These are phyloP conservation scores for Geotrichum klebahnii DNA, from an alignment of 1,139 yeast genomes.

Conservation along the genomic window DNA sequence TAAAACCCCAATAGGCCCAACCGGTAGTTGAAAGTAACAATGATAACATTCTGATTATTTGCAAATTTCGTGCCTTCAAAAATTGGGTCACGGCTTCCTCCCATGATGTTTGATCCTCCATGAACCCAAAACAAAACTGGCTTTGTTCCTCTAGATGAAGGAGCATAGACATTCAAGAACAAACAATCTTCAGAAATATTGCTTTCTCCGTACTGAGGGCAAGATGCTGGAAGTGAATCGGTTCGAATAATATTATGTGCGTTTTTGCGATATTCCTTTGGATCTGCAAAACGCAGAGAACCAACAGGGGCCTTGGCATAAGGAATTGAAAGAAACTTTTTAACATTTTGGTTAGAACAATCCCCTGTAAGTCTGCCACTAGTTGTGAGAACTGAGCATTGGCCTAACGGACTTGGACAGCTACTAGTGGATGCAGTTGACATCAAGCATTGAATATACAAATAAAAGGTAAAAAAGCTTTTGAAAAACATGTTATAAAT, in stretches of 20 bases:
- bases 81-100: conserved; percentile 36
- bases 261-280: conserved; percentile 19
- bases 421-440: conserved; percentile 1
- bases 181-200: conserved; percentile 31
- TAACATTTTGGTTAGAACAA: conserved; percentile 11
- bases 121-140: conserved; percentile 42
- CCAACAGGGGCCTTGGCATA: conserved; percentile 33
- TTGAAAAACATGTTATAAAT: too few relatives aligned
- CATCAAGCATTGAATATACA: conserved; percentile 12
- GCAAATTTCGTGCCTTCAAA: conserved; percentile 38
- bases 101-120: conserved; percentile 41
- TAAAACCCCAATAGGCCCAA: conserved; percentile 40
- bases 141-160: conserved; percentile 22
- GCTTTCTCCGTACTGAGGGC: conserved; percentile 28
- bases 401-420: conserved; percentile 3
- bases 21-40: conserved; percentile 41
- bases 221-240: conserved; percentile 25
- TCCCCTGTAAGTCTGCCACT: conserved; percentile 18
- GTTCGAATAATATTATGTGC: conserved; percentile 8
- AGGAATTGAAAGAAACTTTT: conserved; percentile 29
- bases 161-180: conserved; percentile 31
- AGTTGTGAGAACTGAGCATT: conserved; percentile 15
- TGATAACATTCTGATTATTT: conserved; percentile 34
- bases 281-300: conserved; percentile 27
- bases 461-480: too few relatives aligned